A percentile compares a stretch with the other conserved stretches of the same genome.
Conservation (phyloP, 2,329 filamentous ascomycete species). For the Hypoxylon sp. region DNA sequence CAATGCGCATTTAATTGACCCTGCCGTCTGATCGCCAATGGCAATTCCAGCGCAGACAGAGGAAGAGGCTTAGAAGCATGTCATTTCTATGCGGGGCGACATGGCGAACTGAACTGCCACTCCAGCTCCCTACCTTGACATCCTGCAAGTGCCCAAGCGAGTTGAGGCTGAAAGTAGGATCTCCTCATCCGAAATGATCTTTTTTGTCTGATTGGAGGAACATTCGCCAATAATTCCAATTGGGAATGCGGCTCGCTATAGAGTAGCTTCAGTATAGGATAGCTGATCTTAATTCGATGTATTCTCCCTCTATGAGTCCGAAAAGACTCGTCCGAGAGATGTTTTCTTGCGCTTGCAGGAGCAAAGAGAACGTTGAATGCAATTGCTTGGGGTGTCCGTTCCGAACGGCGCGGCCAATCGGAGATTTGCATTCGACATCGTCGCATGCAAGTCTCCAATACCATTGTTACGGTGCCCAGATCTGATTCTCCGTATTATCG, state of each 20-base stretch:
- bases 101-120: slow-evolving; percentile 5
- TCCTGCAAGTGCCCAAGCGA: slow-evolving; percentile 39
- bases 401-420: slow-evolving; percentile 36
- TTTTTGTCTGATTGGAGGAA: slow-evolving; percentile 41
- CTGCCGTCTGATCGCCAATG: slow-evolving; percentile 16
- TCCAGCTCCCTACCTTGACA: slow-evolving; percentile 12
- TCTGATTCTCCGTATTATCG: slow-evolving; percentile 38
- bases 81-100: slow-evolving; percentile 8
- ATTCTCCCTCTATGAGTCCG: not conserved
- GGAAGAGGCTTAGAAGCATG: slow-evolving; percentile 6
- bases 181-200: slow-evolving; percentile 35
- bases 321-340: slow-evolving; percentile 5
- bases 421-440: slow-evolving; percentile 41
- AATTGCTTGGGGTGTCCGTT: slow-evolving; percentile 35
- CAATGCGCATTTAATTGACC: slow-evolving; percentile 18
- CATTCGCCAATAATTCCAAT: slow-evolving; percentile 13
- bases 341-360: slow-evolving; percentile 10
- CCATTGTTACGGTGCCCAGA: slow-evolving; percentile 25
- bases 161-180: slow-evolving; percentile 48
- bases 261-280: slow-evolving; percentile 12
- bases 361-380: slow-evolving; percentile 24
- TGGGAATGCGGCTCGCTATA: slow-evolving; percentile 9
- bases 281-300: slow-evolving; percentile 7
- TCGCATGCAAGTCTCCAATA: slow-evolving; percentile 35
- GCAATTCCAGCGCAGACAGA: slow-evolving; percentile 8